Percentiles rank a stretch among this genome's conserved stretches.
Conservation (phyloP, 2,329 filamentous ascomycete species). For the Chalara sp. region DNA sequence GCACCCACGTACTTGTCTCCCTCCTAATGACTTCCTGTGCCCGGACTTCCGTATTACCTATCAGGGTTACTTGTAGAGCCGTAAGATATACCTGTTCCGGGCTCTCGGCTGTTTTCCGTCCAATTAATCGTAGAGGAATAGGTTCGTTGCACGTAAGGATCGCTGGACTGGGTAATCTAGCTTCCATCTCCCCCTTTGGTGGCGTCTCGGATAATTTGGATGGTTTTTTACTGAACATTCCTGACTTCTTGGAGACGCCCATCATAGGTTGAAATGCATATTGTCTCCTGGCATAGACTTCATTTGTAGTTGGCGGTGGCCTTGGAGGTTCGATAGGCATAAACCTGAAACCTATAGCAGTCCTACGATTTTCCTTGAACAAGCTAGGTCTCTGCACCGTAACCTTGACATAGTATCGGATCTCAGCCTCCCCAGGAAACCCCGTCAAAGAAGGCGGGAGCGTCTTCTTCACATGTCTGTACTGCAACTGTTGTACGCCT, state of each 20-base stretch:
- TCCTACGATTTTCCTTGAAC: constrained; percentile 83
- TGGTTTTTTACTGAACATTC: constrained; percentile 21
- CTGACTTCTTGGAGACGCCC: constrained; percentile 24
- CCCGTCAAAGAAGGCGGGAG: constrained; percentile 85
- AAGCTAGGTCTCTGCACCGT: constrained; percentile 84
- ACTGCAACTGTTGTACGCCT: constrained; percentile 54
- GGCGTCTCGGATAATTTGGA: constrained; percentile 35
- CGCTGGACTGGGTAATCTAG: constrained; percentile 77
- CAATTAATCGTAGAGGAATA: constrained; percentile 71
- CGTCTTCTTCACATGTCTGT: constrained; percentile 73
- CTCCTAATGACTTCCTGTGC: constrained; percentile 68
- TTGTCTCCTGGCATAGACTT: constrained; percentile 75
- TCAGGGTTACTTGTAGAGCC: constrained; percentile 73
- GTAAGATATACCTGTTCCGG: constrained; percentile 67
- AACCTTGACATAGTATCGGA: constrained; percentile 92
- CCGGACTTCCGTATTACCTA: constrained; percentile 72
- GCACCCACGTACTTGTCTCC: constrained; percentile 69
- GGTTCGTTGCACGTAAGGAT: constrained; percentile 87
- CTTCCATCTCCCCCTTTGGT: constrained; percentile 69
- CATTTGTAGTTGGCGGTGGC: constrained; percentile 57
- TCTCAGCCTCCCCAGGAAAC: constrained; percentile 80
- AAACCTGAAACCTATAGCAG: constrained; percentile 68
- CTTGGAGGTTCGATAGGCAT: constrained; percentile 88
- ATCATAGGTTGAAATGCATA: constrained; percentile 45
- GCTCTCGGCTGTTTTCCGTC: constrained; percentile 67